Conservation (phyloP, 2,329 filamentous ascomycete genomes). For the Sporothrix brasiliensis region DNA sequence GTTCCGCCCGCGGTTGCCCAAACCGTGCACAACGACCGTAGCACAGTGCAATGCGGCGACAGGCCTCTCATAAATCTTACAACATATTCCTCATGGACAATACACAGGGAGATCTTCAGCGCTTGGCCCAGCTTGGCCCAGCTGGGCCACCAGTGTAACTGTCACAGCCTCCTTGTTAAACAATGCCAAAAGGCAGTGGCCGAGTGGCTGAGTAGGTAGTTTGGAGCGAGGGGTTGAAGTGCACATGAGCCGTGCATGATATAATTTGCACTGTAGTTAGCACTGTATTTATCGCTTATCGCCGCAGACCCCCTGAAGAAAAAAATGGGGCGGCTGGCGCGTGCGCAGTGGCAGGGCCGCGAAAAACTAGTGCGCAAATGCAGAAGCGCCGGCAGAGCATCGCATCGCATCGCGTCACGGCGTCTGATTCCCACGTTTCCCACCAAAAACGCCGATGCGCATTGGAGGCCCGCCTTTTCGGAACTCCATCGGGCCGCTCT, state of each 20-base stretch:
- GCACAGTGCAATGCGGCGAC: constrained; percentile 7
- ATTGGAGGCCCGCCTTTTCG: constrained; percentile 24
- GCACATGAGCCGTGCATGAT: too few relatives aligned
- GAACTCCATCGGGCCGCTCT: constrained; percentile 10
- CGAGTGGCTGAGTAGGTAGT: too few relatives aligned
- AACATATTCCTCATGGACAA: background rate
- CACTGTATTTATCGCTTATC: constrained; percentile 28
- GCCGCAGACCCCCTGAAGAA: constrained; percentile 5
- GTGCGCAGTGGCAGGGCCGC: constrained; percentile 18
- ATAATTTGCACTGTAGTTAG: background rate
- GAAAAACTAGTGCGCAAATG: constrained; percentile 19
- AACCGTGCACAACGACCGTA: background rate
- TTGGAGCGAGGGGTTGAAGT: too few relatives aligned
- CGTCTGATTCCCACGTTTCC: constrained; percentile 7
- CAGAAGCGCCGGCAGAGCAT: constrained; percentile 21
- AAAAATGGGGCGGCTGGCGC: constrained; percentile 12
- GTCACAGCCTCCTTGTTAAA: constrained; percentile 21
- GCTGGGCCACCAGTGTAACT: background rate
- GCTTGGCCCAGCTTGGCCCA: constrained; percentile 6
- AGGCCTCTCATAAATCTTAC: background rate
- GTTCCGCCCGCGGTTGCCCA: constrained; percentile 8
- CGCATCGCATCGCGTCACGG: constrained; percentile 25
- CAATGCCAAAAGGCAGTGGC: constrained; percentile 1
- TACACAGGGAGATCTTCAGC: background rate
- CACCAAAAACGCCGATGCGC: constrained; percentile 11